phyloP scores from a whole-genome alignment of 306 rosid genomes.

The Citrullus colocynthis region DNA sequence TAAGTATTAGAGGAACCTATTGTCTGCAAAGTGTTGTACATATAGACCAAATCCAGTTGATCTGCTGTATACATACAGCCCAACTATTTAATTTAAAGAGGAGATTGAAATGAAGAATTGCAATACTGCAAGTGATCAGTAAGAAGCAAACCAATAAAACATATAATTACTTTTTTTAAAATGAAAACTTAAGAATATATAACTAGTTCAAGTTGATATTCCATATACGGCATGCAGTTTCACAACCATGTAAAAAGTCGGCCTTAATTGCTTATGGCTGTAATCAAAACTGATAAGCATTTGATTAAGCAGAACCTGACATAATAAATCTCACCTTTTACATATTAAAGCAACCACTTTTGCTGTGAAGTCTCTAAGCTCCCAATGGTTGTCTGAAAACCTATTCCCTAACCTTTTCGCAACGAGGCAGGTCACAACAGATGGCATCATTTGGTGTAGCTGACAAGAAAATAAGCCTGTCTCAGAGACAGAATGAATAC shows the following conservation, averaged over 20 bases:
- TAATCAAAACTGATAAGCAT: neutral
- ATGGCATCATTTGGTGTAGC: slow-evolving; percentile 94
- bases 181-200: neutral
- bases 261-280: neutral
- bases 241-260: neutral
- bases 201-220: neutral
- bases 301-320: neutral
- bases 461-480: slow-evolving; percentile 17
- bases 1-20: neutral
- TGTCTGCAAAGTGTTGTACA: neutral
- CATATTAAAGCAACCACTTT: slow-evolving; percentile 68
- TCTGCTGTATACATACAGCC: neutral
- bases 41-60: neutral
- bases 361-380: slow-evolving; percentile 74
- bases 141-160: neutral
- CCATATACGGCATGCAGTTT: neutral
- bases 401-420: slow-evolving; percentile 71
- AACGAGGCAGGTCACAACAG: slow-evolving; percentile 76
- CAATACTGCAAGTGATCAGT: neutral
- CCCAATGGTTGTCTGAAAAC: slow-evolving; percentile 81
- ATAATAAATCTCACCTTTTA: slow-evolving; percentile 43
- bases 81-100: neutral
- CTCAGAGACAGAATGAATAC: slow-evolving; percentile 6
- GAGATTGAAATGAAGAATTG: neutral
- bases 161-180: neutral